These are phyloP conservation scores for Ogataea polymorpha DNA, from an alignment of 805 yeast genomes.

Conservation along the genomic window DNA sequence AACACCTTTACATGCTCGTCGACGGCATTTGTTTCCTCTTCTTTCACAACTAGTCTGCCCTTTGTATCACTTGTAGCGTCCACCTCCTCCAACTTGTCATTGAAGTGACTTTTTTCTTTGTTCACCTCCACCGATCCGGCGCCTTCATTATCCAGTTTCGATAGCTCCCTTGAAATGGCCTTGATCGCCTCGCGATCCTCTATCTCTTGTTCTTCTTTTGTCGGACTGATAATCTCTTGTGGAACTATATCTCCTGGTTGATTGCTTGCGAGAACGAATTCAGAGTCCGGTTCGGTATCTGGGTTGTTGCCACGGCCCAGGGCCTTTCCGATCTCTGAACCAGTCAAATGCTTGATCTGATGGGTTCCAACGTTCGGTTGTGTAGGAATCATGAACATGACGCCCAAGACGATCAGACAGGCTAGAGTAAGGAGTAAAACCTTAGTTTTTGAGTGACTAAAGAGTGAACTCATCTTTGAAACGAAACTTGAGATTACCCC, in stretches of 20 bases:
- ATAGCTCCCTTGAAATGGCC: constrained; percentile 2
- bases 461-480: constrained; percentile 8
- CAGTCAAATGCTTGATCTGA: neutral
- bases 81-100: neutral
- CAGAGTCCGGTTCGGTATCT: neutral
- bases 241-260: neutral
- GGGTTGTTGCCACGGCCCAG: neutral
- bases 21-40: neutral
- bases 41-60: neutral
- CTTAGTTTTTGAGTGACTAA: constrained; percentile 1
- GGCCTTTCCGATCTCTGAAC: constrained; percentile 6
- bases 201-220: constrained; percentile 4
- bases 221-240: neutral
- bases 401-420: constrained; percentile 3
- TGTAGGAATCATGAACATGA: constrained; percentile 9
- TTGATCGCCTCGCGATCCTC: constrained; percentile 3
- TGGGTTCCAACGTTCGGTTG: neutral
- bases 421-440: constrained; percentile 5
- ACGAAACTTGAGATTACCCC: neutral
- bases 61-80: neutral
- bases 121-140: neutral
- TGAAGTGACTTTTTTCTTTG: neutral
- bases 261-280: neutral
- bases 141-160: neutral
- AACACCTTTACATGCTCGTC: neutral